Base-by-base conservation (phyloP, 441 rosid species). In the Sinapis alba region DNA sequence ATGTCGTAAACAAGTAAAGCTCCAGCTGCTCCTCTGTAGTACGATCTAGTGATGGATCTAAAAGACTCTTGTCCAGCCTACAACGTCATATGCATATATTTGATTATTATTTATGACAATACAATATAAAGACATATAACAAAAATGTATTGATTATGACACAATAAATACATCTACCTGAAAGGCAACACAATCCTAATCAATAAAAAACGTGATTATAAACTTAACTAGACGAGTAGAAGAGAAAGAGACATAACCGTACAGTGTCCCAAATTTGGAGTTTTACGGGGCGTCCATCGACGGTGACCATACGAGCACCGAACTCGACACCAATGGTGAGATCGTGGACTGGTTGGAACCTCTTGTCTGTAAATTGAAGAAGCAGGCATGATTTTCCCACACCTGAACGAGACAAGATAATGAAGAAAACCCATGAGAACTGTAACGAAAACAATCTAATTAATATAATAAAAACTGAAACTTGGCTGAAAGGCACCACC, bases 11-110 rank as follows among this genome's bases (percentile, higher is more conserved):
- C 92, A 53, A 89, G 77, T 72, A 89, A 88, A 10, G 94, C 94
- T 59, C 92, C 94, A 8, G 94, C 94, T 12, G 94, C 92, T 60
- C 94, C 94, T 80, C 94, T 83, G 76, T 89, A 89, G 76, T 89
- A 89, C 54, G 94, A 89, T 73, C 94, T 86, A 6, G 92, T 86
- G 80, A 87, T 89, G 27, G 94, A 87, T 74, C 94, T 86, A 78
- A 89, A 89, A 21, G 92, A 87, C 84, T 89, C 94, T 84, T 89
- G 94, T 43, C 92, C 94, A 50, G 94, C 92, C 90, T 87, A 83
- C 11, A 79, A 75, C 54, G 63, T 24, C 47, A 62, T 4, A 45
- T 36, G 43, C 43, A 36, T 3, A 36, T 36, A 10, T 4, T 12
- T 36, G 9, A 34, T 34, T 34, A 34, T 34, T 0, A 34, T 34